Evolutionary conservation across 805 yeast genomes (phyloP).

Genomic region (Saturnispora gosingensis): DNA sequence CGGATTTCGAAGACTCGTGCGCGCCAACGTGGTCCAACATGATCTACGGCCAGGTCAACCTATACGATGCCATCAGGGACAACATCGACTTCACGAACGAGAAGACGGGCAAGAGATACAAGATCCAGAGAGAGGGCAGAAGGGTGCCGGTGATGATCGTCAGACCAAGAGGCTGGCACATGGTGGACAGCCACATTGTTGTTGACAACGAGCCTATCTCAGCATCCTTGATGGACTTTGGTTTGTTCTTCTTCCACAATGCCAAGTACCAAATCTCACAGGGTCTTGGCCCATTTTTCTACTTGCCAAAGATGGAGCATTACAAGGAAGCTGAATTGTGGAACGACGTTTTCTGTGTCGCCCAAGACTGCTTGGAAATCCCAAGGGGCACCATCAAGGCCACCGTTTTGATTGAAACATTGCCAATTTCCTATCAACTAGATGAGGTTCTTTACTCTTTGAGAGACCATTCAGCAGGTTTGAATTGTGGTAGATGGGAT

Average conservation of each 20-base stretch:
- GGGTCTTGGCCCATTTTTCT: conserved; percentile 76
- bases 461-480: conserved; percentile 68
- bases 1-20: conserved; percentile 78
- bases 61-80: conserved; percentile 67
- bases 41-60: conserved; percentile 72
- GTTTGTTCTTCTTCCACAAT: conserved; percentile 67
- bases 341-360: conserved; percentile 70
- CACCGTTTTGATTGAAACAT: conserved; percentile 72
- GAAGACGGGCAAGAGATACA: conserved; percentile 31
- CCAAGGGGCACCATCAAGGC: conserved; percentile 75
- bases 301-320: conserved; percentile 81
- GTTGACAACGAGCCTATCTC: conserved; percentile 71
- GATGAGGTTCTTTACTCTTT: conserved; percentile 74
- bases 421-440: conserved; percentile 82
- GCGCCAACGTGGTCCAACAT: conserved; percentile 79
- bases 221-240: conserved; percentile 74
- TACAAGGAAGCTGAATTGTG: conserved; percentile 74
- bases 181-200: conserved; percentile 61
- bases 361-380: conserved; percentile 62
- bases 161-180: conserved; percentile 86
- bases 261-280: conserved; percentile 50
- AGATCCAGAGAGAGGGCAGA: conserved; percentile 36
- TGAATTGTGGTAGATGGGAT: conserved; percentile 88
- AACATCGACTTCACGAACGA: conserved; percentile 42
- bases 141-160: conserved; percentile 72